These are phyloP conservation scores for Wickerhamiella infanticola DNA, from an alignment of 1,139 yeast species.

Conservation along the genomic window DNA sequence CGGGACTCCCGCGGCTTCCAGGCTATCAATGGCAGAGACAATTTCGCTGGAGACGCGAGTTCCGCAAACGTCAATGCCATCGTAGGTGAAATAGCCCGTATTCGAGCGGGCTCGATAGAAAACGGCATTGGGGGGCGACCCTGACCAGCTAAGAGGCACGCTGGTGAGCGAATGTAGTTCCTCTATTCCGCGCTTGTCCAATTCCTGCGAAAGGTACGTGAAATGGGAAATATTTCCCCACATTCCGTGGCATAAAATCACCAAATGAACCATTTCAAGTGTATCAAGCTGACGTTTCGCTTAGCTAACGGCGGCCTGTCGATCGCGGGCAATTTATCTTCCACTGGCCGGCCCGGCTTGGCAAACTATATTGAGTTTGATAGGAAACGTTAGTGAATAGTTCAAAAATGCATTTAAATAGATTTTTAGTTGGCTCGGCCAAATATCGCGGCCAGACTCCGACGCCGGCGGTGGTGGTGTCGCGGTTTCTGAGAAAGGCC, in stretches of 20 bases:
- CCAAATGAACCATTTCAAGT: slow-evolving; percentile 31
- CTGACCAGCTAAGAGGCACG: not conserved
- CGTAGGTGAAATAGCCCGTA: slow-evolving; percentile 56
- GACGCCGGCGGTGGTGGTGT: slow-evolving; percentile 1
- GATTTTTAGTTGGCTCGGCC: not conserved
- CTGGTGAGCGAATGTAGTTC: not conserved
- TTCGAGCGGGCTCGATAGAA: slow-evolving; percentile 49
- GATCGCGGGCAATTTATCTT: too few species aligned
- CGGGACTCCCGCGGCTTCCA: slow-evolving; percentile 17
- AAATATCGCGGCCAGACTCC: slow-evolving; percentile 1
- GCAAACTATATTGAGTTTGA: too few species aligned
- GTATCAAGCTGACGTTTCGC: not conserved
- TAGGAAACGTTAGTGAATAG: too few species aligned
- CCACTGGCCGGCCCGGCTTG: too few species aligned
- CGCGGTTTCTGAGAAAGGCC: not conserved
- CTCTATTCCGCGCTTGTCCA: slow-evolving; percentile 8
- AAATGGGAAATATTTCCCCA: slow-evolving; percentile 70
- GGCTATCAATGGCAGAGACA: slow-evolving; percentile 28
- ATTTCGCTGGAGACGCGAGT: slow-evolving; percentile 60
- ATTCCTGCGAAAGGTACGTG: slow-evolving; percentile 29
- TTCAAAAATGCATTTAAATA: not conserved
- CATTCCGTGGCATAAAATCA: slow-evolving; percentile 65
- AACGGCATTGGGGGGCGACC: slow-evolving; percentile 21
- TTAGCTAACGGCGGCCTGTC: not conserved
- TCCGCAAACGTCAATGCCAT: slow-evolving; percentile 78